Evolutionary conservation across 129 eudicot species (phyloP).

Genomic region (Dittrichia graveolens): DNA sequence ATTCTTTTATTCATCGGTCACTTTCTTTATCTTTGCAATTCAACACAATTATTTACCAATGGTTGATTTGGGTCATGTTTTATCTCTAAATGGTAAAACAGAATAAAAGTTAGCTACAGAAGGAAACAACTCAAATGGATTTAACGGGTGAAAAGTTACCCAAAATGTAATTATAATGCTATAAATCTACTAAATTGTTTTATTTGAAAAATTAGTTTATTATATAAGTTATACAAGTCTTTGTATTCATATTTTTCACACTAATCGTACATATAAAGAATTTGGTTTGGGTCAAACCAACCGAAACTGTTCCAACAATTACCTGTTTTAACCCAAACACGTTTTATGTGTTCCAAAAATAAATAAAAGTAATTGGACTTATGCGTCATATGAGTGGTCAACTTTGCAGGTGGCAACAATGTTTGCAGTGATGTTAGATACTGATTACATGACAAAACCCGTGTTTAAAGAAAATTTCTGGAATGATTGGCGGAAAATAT

Average conservation of each 20-base stretch:
- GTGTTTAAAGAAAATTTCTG: conserved; percentile 82
- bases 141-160: not conserved
- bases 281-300: not conserved
- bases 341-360: not conserved
- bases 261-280: not conserved
- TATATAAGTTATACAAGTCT: not conserved
- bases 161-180: not conserved
- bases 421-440: conserved; percentile 95
- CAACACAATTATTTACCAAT: not conserved
- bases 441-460: conserved; percentile 81
- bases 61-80: not conserved
- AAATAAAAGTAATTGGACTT: not conserved
- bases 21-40: not conserved
- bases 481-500: conserved; percentile 83
- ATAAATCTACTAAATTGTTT: not conserved
- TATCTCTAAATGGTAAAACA: not conserved
- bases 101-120: not conserved
- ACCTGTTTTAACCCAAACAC: not conserved
- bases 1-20: not conserved
- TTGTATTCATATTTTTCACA: no score
- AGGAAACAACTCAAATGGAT: conserved; percentile 8
- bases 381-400: conserved; percentile 10
- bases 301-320: not conserved
- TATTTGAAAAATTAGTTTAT: not conserved
- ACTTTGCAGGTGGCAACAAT: conserved; percentile 87